These are phyloP conservation scores for Fusarium penzigii DNA, from an alignment of 2,329 filamentous ascomycete species.

Conservation along the genomic window DNA sequence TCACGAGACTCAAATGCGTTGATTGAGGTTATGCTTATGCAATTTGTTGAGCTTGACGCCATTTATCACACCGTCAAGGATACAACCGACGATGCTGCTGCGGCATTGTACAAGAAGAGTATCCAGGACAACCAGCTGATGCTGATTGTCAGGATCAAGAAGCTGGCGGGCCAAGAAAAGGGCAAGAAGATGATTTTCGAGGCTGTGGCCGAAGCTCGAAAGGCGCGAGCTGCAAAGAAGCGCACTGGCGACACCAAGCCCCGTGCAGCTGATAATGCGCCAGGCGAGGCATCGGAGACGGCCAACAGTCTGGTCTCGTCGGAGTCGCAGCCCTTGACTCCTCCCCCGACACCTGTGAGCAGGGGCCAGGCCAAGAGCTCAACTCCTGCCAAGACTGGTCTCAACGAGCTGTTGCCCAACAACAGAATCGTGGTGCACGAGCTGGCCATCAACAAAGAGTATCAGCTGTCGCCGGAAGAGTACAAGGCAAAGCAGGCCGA, in stretches of 20 bases:
- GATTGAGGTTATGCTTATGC: slow-evolving; percentile 82
- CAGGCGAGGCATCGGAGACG: slow-evolving; percentile 39
- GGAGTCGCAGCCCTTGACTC: slow-evolving; percentile 53
- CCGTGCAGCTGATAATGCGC: slow-evolving; percentile 56
- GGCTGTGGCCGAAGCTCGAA: slow-evolving; percentile 71
- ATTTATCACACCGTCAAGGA: slow-evolving; percentile 85
- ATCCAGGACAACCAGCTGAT: slow-evolving; percentile 81
- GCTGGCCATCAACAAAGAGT: slow-evolving; percentile 77
- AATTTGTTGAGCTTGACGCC: slow-evolving; percentile 80
- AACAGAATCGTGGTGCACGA: slow-evolving; percentile 79
- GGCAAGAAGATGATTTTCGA: slow-evolving; percentile 74
- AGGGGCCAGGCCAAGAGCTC: slow-evolving; percentile 39
- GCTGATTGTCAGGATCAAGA: slow-evolving; percentile 77
- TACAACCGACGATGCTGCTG: slow-evolving; percentile 70
- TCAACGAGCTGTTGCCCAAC: slow-evolving; percentile 62
- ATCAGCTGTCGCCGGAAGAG: slow-evolving; percentile 65
- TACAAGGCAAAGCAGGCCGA: slow-evolving; percentile 58
- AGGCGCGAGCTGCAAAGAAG: slow-evolving; percentile 63
- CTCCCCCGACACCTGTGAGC: slow-evolving; percentile 51
- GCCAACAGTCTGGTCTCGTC: slow-evolving; percentile 40
- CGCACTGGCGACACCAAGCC: slow-evolving; percentile 71
- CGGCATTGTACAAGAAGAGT: slow-evolving; percentile 75
- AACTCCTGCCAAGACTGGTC: slow-evolving; percentile 41
- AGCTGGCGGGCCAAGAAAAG: slow-evolving; percentile 69
- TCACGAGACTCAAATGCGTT: slow-evolving; percentile 75